Evolutionary conservation across 2,329 filamentous ascomycete species (phyloP).

Genomic region (Colletotrichum salicis): DNA sequence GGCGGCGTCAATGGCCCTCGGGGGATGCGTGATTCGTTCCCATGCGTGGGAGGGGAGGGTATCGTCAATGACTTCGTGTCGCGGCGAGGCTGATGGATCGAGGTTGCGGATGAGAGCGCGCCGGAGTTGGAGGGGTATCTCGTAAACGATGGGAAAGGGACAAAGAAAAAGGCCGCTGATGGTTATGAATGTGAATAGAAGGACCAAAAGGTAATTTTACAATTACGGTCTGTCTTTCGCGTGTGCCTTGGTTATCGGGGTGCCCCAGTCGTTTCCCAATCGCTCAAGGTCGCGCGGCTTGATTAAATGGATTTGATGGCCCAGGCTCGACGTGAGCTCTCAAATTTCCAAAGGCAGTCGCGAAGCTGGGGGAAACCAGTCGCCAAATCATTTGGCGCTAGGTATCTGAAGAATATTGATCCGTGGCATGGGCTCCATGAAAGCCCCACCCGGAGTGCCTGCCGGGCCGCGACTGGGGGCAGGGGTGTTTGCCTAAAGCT

Average conservation of each 20-base stretch:
- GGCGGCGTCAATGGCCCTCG: constrained; percentile 59
- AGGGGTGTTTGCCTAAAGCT: neutral
- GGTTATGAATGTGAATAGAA: neutral
- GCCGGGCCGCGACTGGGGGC: constrained; percentile 9
- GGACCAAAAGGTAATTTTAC: neutral
- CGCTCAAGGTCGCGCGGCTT: constrained; percentile 31
- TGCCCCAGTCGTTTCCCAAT: neutral
- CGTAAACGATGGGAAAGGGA: neutral
- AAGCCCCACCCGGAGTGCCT: constrained; percentile 14
- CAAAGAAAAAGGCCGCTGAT: constrained; percentile 16
- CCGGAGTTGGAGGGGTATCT: constrained; percentile 30
- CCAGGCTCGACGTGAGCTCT: constrained; percentile 40
- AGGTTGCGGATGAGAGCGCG: constrained; percentile 12
- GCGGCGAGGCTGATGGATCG: constrained; percentile 24
- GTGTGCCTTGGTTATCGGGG: neutral
- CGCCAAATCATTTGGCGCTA: constrained; percentile 56
- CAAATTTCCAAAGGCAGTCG: constrained; percentile 51
- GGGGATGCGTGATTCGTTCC: constrained; percentile 47
- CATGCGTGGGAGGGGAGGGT: constrained; percentile 45
- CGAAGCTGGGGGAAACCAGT: constrained; percentile 51
- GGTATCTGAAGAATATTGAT: constrained; percentile 48
- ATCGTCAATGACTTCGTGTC: constrained; percentile 35
- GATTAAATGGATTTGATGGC: constrained; percentile 18
- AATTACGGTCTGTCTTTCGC: constrained; percentile 6
- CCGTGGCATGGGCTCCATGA: constrained; percentile 39